Evolutionary conservation across 306 rosid species (phyloP).

Genomic region (Cicer arietinum): DNA sequence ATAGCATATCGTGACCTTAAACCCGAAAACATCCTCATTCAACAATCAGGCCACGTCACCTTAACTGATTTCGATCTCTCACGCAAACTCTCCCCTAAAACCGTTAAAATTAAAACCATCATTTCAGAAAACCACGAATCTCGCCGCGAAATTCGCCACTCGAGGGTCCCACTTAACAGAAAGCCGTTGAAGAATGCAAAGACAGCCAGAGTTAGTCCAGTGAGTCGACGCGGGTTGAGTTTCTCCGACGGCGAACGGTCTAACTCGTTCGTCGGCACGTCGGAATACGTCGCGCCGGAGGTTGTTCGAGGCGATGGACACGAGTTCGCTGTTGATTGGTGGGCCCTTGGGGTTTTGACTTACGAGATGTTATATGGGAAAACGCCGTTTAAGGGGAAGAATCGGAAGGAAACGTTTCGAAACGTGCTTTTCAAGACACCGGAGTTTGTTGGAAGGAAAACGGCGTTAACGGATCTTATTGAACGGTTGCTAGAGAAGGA

Average conservation of each 20-base stretch:
- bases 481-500: slow-evolving; percentile 73
- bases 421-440: slow-evolving; percentile 67
- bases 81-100: slow-evolving; percentile 56
- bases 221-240: slow-evolving; percentile 65
- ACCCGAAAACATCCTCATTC: slow-evolving; percentile 90
- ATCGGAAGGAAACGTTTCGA: slow-evolving; percentile 79
- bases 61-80: slow-evolving; percentile 98
- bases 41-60: slow-evolving; percentile 89
- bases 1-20: slow-evolving; percentile 92
- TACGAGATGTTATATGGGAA: slow-evolving; percentile 84
- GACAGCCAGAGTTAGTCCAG: slow-evolving; percentile 82
- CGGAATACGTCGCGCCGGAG: slow-evolving; percentile 94
- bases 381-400: slow-evolving; percentile 96
- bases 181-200: slow-evolving; percentile 57
- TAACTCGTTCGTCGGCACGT: slow-evolving; percentile 93
- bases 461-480: slow-evolving; percentile 72
- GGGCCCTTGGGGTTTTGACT: slow-evolving; percentile 81
- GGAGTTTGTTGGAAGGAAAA: slow-evolving; percentile 65
- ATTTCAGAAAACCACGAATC: neutral
- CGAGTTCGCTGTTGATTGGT: slow-evolving; percentile 96
- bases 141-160: slow-evolving; percentile 42
- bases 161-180: slow-evolving; percentile 48
- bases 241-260: slow-evolving; percentile 77
- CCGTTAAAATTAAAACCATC: slow-evolving; percentile 39
- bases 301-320: slow-evolving; percentile 87